Conservation (phyloP, 306 rosid species). For the Trichosanthes cucumerina region DNA sequence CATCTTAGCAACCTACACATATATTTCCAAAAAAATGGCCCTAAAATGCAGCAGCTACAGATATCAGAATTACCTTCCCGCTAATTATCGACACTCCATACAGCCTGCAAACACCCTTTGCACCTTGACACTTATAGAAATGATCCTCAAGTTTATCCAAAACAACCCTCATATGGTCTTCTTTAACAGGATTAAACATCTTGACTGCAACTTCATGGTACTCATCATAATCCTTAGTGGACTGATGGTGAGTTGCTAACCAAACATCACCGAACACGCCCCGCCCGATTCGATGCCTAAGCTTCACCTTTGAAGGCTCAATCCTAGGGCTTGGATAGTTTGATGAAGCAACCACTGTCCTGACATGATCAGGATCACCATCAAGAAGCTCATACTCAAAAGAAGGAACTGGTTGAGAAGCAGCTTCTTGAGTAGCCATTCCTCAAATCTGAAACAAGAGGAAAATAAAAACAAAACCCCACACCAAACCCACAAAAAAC, state of each 20-base stretch:
- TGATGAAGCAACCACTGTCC: slow-evolving; percentile 37
- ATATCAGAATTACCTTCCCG: slow-evolving; percentile 53
- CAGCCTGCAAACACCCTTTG: slow-evolving; percentile 38
- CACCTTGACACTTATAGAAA: slow-evolving; percentile 50
- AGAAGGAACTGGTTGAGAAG: slow-evolving; percentile 31
- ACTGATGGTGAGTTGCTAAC: slow-evolving; percentile 85
- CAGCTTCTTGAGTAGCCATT: slow-evolving; percentile 51
- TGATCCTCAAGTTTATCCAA: slow-evolving; percentile 49
- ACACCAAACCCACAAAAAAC: background rate
- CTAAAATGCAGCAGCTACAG: background rate
- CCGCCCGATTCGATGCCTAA: slow-evolving; percentile 77
- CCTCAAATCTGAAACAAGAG: slow-evolving; percentile 27
- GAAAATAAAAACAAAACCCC: background rate
- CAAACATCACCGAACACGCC: slow-evolving; percentile 92
- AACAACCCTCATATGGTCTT: slow-evolving; percentile 45
- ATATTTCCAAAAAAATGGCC: background rate
- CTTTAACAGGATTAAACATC: slow-evolving; percentile 58
- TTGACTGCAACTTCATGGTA: slow-evolving; percentile 86
- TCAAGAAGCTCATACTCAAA: slow-evolving; percentile 65
- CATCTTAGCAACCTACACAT: background rate
- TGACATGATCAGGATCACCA: slow-evolving; percentile 35
- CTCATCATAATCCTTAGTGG: slow-evolving; percentile 64
- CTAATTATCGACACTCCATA: slow-evolving; percentile 58
- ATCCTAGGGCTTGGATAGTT: slow-evolving; percentile 45
- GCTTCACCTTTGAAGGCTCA: slow-evolving; percentile 71